A percentile compares a stretch with the other conserved stretches of the same genome.
Evolutionary conservation across 1,139 yeast species (phyloP).

Genomic region (Debaryomyces nepalensis): DNA sequence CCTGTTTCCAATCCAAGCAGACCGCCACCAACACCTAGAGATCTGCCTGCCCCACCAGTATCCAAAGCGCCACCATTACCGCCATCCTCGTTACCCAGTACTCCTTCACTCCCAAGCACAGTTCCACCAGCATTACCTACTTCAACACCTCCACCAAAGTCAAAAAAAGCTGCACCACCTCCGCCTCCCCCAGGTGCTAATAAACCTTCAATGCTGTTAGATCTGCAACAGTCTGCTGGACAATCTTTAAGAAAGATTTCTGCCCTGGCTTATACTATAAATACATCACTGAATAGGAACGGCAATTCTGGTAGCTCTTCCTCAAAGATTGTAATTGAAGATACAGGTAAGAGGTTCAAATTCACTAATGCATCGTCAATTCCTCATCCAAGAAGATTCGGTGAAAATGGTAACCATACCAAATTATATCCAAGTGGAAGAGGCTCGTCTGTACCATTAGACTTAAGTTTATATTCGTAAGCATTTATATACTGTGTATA

Average conservation of each 20-base stretch:
- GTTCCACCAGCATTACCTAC: conserved; percentile 17
- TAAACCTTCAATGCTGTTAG: conserved; percentile 26
- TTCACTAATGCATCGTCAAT: conserved; percentile 70
- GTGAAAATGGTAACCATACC: conserved; percentile 50
- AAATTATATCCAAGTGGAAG: conserved; percentile 95
- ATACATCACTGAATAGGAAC: conserved; percentile 25
- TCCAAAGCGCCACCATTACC: conserved; percentile 20
- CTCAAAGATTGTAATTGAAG: conserved; percentile 61
- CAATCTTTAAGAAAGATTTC: conserved; percentile 57
- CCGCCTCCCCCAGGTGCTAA: conserved; percentile 41
- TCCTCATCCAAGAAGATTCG: conserved; percentile 83
- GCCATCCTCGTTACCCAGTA: conserved; percentile 14
- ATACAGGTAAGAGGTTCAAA: conserved; percentile 61
- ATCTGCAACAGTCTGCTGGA: conserved; percentile 54
- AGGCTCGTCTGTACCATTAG: conserved; percentile 90
- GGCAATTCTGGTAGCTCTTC: conserved; percentile 21
- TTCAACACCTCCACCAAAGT: neutral
- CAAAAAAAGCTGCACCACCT: conserved; percentile 34
- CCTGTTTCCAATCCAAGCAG: conserved; percentile 16
- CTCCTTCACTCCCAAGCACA: conserved; percentile 12
- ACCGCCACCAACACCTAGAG: conserved; percentile 15
- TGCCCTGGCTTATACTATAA: conserved; percentile 62
- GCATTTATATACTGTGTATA: conserved; percentile 6
- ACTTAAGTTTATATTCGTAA: conserved; percentile 44
- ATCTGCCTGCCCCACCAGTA: conserved; percentile 19